Evolutionary conservation across 306 rosid species (phyloP).

Genomic region (Sesbania bispinosa): DNA sequence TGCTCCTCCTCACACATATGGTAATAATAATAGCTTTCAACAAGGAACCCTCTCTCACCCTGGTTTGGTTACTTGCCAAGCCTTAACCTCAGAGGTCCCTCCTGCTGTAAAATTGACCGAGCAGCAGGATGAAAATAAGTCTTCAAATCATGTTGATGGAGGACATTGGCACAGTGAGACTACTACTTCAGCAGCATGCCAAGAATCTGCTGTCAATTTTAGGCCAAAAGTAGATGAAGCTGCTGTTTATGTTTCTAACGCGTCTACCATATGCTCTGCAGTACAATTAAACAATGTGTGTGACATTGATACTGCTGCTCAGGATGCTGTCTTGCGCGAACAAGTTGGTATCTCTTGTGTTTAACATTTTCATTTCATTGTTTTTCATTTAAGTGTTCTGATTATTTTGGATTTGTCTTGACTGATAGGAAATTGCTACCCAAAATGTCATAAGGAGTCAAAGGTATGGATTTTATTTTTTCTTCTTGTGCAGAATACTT

Average conservation of each 20-base stretch:
- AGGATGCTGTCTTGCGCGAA: constrained; percentile 65
- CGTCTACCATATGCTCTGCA: constrained; percentile 19
- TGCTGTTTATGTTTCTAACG: background rate
- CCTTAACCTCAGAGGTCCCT: background rate
- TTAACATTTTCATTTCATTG: background rate
- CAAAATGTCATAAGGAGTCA: constrained; percentile 72
- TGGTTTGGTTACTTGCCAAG: background rate
- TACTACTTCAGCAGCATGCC: background rate
- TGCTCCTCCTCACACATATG: background rate
- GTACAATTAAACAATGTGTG: constrained; percentile 24
- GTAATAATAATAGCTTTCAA: constrained; percentile 16
- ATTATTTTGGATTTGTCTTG: constrained; percentile 15
- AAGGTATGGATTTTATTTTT: constrained; percentile 40
- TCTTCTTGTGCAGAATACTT: background rate
- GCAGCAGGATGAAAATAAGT: background rate
- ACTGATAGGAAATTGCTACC: constrained; percentile 64
- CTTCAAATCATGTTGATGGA: constrained; percentile 10
- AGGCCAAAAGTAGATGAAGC: too few species aligned
- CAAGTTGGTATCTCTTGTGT: constrained; percentile 46
- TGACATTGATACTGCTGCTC: constrained; percentile 60
- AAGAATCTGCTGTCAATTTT: constrained; percentile 20
- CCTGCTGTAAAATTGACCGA: background rate
- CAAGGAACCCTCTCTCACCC: constrained; percentile 21
- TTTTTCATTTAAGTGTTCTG: background rate
- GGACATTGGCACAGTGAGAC: constrained; percentile 5